Percentiles rank a stretch among this genome's conserved stretches.
These are phyloP conservation scores for Sarcomyxa edulis DNA, from an alignment of 768 basidiomycete species.

Conservation along the genomic window DNA sequence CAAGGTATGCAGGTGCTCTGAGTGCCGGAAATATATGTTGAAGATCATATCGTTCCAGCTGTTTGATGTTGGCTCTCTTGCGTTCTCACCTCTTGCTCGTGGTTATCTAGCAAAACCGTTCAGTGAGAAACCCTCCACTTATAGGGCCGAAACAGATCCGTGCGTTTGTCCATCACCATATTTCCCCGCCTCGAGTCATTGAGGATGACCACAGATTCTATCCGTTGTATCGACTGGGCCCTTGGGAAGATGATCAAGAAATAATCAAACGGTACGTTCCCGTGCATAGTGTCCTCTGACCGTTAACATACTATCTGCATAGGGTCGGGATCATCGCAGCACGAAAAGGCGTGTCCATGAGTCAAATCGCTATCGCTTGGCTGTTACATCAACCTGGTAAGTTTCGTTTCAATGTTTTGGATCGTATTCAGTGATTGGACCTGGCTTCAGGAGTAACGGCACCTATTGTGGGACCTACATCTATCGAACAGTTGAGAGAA, in stretches of 20 bases:
- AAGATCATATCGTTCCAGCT: constrained; percentile 14
- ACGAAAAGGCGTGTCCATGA: constrained; percentile 21
- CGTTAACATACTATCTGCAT: background rate
- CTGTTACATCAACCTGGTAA: constrained; percentile 7
- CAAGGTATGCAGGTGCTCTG: constrained; percentile 13
- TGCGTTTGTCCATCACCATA: too few relatives aligned
- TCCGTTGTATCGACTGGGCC: background rate
- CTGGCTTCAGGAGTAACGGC: constrained; percentile 25
- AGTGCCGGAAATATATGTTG: too few relatives aligned
- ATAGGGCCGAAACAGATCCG: too few relatives aligned
- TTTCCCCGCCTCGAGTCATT: too few relatives aligned
- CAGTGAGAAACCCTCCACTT: too few relatives aligned
- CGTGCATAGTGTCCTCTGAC: background rate
- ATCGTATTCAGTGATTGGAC: background rate
- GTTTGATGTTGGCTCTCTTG: constrained; percentile 30
- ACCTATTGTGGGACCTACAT: constrained; percentile 41
- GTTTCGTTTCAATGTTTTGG: background rate
- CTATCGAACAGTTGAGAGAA: constrained; percentile 29
- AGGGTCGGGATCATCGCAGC: background rate
- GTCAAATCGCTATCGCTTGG: constrained; percentile 38
- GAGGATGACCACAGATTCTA: too few relatives aligned
- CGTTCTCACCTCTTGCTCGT: constrained; percentile 32
- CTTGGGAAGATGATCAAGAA: constrained; percentile 1
- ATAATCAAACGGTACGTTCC: background rate
- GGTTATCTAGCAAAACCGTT: constrained; percentile 27